phyloP scores from a whole-genome alignment of 192 early-diverging fungal species.

The Spizellomyces sp. region DNA sequence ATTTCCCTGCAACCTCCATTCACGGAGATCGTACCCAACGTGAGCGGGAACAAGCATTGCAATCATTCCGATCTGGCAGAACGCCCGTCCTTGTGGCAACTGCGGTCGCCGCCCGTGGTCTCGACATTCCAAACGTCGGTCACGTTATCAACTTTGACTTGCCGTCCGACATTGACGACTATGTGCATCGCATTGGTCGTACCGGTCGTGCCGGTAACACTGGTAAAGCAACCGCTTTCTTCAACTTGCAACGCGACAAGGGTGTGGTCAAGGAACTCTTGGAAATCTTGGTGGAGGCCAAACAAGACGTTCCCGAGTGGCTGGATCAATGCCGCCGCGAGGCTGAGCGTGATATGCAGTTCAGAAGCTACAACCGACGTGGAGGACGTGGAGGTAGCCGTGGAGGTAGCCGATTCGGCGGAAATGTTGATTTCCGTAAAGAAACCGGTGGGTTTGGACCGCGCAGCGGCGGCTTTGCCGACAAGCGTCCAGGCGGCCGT shows the following conservation, averaged over 20 bases:
- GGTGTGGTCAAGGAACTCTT: conserved; percentile 81
- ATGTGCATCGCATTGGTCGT: conserved; percentile 98
- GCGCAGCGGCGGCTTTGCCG: background rate
- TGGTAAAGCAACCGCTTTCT: conserved; percentile 92
- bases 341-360: conserved; percentile 51
- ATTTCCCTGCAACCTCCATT: conserved; percentile 93
- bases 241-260: conserved; percentile 83
- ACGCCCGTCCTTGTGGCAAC: conserved; percentile 91
- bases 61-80: conserved; percentile 79
- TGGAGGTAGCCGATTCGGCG: conserved; percentile 29
- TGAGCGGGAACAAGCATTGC: conserved; percentile 91
- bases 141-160: conserved; percentile 90
- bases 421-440: conserved; percentile 34
- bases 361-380: conserved; percentile 42
- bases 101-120: conserved; percentile 94
- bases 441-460: conserved; percentile 17
- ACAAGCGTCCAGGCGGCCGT: conserved; percentile 3
- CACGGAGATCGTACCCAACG: conserved; percentile 96
- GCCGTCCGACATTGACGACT: conserved; percentile 82
- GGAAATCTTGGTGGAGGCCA: conserved; percentile 88
- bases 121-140: conserved; percentile 86
- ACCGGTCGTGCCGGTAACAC: conserved; percentile 95
- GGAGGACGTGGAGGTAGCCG: conserved; percentile 22
- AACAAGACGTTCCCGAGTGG: conserved; percentile 89
- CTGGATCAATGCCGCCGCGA: conserved; percentile 56